phyloP scores from a whole-genome alignment of 1,284 basidiomycete species.

The Cryptococcus deneoformans region DNA sequence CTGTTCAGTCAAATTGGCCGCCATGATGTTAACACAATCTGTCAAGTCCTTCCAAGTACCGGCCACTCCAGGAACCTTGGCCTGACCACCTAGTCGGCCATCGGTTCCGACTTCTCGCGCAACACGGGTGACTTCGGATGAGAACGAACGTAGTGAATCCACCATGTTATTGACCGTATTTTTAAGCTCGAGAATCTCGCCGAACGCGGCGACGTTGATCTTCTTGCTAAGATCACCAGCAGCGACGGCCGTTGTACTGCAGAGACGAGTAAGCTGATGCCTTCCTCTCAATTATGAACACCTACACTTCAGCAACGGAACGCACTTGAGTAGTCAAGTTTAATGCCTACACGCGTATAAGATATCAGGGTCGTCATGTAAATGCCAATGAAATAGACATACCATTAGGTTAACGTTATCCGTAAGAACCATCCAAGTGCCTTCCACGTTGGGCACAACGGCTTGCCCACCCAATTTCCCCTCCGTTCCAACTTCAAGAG shows the following conservation, averaged over 20 bases:
- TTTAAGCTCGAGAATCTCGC: conserved; percentile 93
- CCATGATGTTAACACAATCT: conserved; percentile 81
- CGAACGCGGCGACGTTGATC: conserved; percentile 93
- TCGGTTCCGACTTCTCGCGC: conserved; percentile 92
- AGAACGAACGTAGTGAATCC: conserved; percentile 53
- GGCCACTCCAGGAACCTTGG: conserved; percentile 78
- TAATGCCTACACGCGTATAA: conserved; percentile 25
- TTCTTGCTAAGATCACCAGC: conserved; percentile 84
- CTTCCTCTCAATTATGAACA: not conserved
- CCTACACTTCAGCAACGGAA: conserved; percentile 82
- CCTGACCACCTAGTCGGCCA: conserved; percentile 93
- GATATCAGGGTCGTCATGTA: not conserved
- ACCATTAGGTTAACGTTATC: conserved; percentile 80
- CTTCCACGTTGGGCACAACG: conserved; percentile 78
- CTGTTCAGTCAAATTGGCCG: conserved; percentile 74
- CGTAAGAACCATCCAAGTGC: conserved; percentile 91
- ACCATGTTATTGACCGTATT: conserved; percentile 48
- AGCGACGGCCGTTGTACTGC: conserved; percentile 87
- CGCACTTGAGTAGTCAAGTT: conserved; percentile 96
- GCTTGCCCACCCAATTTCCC: conserved; percentile 96
- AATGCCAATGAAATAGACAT: not conserved
- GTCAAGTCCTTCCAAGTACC: conserved; percentile 95
- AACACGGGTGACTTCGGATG: conserved; percentile 66
- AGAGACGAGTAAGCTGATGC: not conserved
- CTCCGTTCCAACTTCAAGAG: conserved; percentile 90